phyloP scores from a whole-genome alignment of 2,329 filamentous ascomycete genomes.

The Blastomyces emzantsi region DNA sequence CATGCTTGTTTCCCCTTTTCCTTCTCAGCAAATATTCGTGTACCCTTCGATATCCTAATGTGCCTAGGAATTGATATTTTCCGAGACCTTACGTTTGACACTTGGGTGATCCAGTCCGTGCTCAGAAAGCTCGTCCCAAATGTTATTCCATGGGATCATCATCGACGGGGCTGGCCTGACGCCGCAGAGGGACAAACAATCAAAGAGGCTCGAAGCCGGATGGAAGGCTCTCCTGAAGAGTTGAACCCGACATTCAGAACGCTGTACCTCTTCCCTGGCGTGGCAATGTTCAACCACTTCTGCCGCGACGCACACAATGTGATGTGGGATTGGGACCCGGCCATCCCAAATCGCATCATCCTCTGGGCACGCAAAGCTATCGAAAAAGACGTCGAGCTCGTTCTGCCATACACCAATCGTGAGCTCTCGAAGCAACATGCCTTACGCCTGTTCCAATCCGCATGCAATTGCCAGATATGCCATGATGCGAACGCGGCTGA shows the following conservation, averaged over 20 bases:
- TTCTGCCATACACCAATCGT: conserved; percentile 10
- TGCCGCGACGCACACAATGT: conserved; percentile 21
- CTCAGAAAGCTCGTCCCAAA: conserved; percentile 27
- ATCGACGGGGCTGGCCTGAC: conserved; percentile 14
- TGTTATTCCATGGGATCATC: conserved; percentile 25
- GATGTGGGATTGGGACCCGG: conserved; percentile 23
- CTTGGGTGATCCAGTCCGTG: conserved; percentile 30
- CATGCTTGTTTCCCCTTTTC: conserved; percentile 26
- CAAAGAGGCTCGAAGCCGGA: conserved; percentile 12
- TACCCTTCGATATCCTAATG: conserved; percentile 30
- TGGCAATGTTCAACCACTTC: conserved; percentile 28
- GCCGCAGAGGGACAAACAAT: conserved; percentile 3
- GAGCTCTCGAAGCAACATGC: conserved; percentile 10
- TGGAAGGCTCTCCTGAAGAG: conserved; percentile 10
- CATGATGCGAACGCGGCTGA: too few relatives aligned
- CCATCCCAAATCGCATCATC: conserved; percentile 25
- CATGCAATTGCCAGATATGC: conserved; percentile 9
- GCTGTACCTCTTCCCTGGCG: conserved; percentile 27
- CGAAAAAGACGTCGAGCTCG: conserved; percentile 22
- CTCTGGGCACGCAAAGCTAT: conserved; percentile 24
- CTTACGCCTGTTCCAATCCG: conserved; percentile 9
- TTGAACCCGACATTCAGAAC: conserved; percentile 21
- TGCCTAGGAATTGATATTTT: conserved; percentile 31
- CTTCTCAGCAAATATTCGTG: conserved; percentile 28
- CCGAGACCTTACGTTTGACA: conserved; percentile 30